Conservation (phyloP, 805 yeast genomes). For the Tetrapisispora iriomotensis region DNA sequence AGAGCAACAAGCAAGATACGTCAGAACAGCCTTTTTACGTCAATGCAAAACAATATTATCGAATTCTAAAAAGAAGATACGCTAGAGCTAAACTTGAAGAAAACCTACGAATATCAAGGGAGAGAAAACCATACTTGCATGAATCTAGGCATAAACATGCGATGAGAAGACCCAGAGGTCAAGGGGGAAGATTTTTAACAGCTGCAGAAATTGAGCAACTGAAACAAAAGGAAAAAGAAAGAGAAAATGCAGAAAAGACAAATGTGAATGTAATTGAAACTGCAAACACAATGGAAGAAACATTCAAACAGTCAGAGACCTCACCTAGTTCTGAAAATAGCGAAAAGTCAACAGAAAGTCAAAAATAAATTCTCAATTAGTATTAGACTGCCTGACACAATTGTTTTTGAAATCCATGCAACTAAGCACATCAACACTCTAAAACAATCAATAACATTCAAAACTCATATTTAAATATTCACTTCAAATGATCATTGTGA, state of each 20-base stretch:
- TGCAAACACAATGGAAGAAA: neutral
- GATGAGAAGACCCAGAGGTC: slow-evolving; percentile 98
- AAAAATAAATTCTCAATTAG: too few relatives aligned
- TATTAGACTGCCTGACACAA: too few relatives aligned
- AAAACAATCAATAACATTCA: too few relatives aligned
- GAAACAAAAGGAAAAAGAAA: slow-evolving; percentile 30
- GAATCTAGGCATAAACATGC: slow-evolving; percentile 98
- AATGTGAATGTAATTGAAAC: neutral
- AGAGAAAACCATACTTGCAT: slow-evolving; percentile 72
- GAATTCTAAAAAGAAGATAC: slow-evolving; percentile 83
- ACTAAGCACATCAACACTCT: too few relatives aligned
- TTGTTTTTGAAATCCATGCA: too few relatives aligned
- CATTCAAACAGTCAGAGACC: too few relatives aligned
- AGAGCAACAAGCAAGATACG: neutral
- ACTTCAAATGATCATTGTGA: too few relatives aligned
- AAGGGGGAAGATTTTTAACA: slow-evolving; percentile 93
- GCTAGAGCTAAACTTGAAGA: slow-evolving; percentile 94
- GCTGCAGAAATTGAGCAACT: slow-evolving; percentile 72
- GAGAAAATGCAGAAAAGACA: slow-evolving; percentile 8
- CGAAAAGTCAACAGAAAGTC: neutral
- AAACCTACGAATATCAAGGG: slow-evolving; percentile 80
- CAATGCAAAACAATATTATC: slow-evolving; percentile 94
- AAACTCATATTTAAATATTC: too few relatives aligned
- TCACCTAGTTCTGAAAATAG: neutral
- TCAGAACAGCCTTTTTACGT: slow-evolving; percentile 80